Evolutionary conservation across 2,329 filamentous ascomycete genomes (phyloP).

Genomic region (Pezicula carpinea): DNA sequence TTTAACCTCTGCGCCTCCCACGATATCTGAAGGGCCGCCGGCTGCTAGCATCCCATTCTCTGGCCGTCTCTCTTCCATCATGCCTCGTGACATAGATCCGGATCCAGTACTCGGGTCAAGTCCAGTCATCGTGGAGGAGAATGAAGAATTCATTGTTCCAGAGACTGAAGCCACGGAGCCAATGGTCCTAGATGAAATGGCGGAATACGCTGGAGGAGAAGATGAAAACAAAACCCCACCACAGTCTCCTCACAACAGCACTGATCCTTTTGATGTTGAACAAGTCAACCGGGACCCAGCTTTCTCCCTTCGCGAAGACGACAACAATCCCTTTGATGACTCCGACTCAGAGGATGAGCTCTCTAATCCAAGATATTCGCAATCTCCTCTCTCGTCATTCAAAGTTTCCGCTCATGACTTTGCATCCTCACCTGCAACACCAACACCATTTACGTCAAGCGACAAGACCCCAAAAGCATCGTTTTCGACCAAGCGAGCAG

Average conservation of each 20-base stretch:
- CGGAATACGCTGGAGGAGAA: constrained; percentile 8
- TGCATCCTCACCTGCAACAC: constrained; percentile 35
- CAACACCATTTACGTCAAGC: constrained; percentile 28
- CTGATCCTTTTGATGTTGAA: constrained; percentile 27
- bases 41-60: constrained; percentile 26
- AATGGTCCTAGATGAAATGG: constrained; percentile 13
- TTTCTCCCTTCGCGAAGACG: constrained; percentile 39
- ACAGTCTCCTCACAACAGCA: constrained; percentile 17
- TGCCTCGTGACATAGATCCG: constrained; percentile 31
- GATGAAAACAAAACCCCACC: constrained; percentile 19
- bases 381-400: constrained; percentile 18
- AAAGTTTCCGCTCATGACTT: constrained; percentile 27
- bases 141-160: background rate
- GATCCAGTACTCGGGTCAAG: constrained; percentile 12
- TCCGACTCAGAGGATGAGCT: constrained; percentile 54
- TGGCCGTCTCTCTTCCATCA: constrained; percentile 34
- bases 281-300: background rate
- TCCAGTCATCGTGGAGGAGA: constrained; percentile 14
- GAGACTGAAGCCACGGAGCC: constrained; percentile 7
- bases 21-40: constrained; percentile 6
- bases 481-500: constrained; percentile 4
- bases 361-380: constrained; percentile 26
- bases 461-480: constrained; percentile 19
- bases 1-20: background rate
- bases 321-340: constrained; percentile 41